phyloP scores from a whole-genome alignment of 345 rosid genomes.

The Gossypium thurberi region DNA sequence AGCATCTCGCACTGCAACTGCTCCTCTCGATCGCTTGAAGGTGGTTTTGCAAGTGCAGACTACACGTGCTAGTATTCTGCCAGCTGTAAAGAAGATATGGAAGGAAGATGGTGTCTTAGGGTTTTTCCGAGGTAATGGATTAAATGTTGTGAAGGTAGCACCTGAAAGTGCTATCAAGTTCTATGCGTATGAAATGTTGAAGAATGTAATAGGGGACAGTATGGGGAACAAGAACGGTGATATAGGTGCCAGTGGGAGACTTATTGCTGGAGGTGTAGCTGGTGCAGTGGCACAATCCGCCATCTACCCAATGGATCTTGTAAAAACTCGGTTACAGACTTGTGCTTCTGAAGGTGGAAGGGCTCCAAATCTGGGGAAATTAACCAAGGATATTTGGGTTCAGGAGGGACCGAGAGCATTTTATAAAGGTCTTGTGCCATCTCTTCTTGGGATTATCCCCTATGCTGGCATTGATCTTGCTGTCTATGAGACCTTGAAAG shows the following conservation, averaged over 20 bases:
- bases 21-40: slow-evolving; percentile 93
- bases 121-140: slow-evolving; percentile 91
- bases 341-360: slow-evolving; percentile 57
- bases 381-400: slow-evolving; percentile 75
- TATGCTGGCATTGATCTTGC: slow-evolving; percentile 97
- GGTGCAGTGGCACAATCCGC: slow-evolving; percentile 94
- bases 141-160: slow-evolving; percentile 86
- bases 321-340: slow-evolving; percentile 94
- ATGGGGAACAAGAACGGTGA: slow-evolving; percentile 49
- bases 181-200: slow-evolving; percentile 76
- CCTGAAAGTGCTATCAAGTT: slow-evolving; percentile 98
- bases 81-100: slow-evolving; percentile 70
- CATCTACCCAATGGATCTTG: slow-evolving; percentile 93
- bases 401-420: slow-evolving; percentile 93
- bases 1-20: slow-evolving; percentile 88
- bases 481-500: slow-evolving; percentile 88
- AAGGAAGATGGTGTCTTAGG: slow-evolving; percentile 65
- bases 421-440: slow-evolving; percentile 87
- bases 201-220: slow-evolving; percentile 41
- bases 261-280: slow-evolving; percentile 89
- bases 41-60: slow-evolving; percentile 91
- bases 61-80: slow-evolving; percentile 41
- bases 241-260: slow-evolving; percentile 72
- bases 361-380: slow-evolving; percentile 57
- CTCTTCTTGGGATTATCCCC: slow-evolving; percentile 88